A percentile compares a stretch with the other conserved stretches of the same genome.
phyloP scores from a whole-genome alignment of 495 filamentous ascomycete species.

The Podospora sp. region DNA sequence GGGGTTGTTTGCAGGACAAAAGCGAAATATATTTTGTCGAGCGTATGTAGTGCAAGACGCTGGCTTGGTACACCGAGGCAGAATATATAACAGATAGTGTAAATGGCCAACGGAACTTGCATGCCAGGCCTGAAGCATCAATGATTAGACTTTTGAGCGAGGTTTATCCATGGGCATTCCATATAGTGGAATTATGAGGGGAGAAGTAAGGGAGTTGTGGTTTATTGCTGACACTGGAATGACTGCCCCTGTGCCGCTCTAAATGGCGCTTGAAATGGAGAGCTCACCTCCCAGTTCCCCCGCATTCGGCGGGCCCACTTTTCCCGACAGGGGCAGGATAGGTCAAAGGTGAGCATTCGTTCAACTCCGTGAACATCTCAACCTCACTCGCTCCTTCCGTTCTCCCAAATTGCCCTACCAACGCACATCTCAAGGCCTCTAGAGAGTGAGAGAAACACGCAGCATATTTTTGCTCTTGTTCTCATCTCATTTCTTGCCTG shows the following conservation, averaged over 20 bases:
- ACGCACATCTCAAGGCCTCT: background rate
- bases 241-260: no score
- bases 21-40: background rate
- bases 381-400: background rate
- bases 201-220: background rate
- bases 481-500: background rate
- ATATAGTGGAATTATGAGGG: no score
- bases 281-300: no score
- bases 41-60: background rate
- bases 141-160: constrained; percentile 4
- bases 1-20: background rate
- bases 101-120: constrained; percentile 18
- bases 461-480: background rate
- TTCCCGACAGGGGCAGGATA: background rate
- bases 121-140: constrained; percentile 11
- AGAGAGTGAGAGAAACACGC: background rate
- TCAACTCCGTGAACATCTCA: background rate
- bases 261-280: no score
- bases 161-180: background rate
- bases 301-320: background rate
- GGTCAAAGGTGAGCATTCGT: background rate
- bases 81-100: constrained; percentile 11
- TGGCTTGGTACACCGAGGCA: background rate
- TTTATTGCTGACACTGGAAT: background rate
- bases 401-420: background rate